Base-by-base conservation (phyloP, 108 stramenopile genomes). In the Nitzschia sp. region DNA sequence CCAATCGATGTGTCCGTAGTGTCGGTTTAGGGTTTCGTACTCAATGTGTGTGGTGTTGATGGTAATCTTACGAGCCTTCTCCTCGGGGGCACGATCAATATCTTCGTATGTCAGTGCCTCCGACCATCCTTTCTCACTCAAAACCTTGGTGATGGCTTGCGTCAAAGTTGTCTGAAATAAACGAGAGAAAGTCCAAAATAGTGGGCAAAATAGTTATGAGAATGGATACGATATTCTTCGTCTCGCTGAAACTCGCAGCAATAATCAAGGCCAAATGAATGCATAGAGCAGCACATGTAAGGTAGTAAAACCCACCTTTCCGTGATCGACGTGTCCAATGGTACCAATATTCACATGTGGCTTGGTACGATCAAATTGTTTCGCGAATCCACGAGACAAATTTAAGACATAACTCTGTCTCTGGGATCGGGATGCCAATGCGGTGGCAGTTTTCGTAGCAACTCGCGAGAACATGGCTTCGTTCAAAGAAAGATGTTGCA, bases 1-100 rank as follows among this genome's bases (percentile, higher is more conserved):
- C 87, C 98, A 99, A 89, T 99, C 98, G 71, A 99, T 97, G 85
- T 99, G 98, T 45, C 97, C 97, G 75, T 99, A 99, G 77, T 99
- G 98, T 46, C 98, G 81, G 54, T 77, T 96, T 9, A 35, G 89
- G 2, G 99, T 98, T 84, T 94, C 90, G 68, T 98, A 97, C 85
- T 99, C 99, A 72, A 99, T 97, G 75, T 99, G 99, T 52, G 93
- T 79, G 1, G 98, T 97, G 71, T 96, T 95, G 73, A 82, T 82
- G 66, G 81, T 82, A 75, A 76, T 76, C 56, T 76, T 96, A 58
- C 98, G 83, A 13, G 98, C 96, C 78, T 95, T 93, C 81, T 98
- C 99, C 73, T 99, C 99, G 3, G 99, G 99, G 55, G 97, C 93
- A 63, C 90, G 91, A 79, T 99, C 99, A 61, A 99, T 99, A 68